Evolutionary conservation across 2,329 filamentous ascomycete species (phyloP).

Genomic region (Ophiostoma angusticollis): DNA sequence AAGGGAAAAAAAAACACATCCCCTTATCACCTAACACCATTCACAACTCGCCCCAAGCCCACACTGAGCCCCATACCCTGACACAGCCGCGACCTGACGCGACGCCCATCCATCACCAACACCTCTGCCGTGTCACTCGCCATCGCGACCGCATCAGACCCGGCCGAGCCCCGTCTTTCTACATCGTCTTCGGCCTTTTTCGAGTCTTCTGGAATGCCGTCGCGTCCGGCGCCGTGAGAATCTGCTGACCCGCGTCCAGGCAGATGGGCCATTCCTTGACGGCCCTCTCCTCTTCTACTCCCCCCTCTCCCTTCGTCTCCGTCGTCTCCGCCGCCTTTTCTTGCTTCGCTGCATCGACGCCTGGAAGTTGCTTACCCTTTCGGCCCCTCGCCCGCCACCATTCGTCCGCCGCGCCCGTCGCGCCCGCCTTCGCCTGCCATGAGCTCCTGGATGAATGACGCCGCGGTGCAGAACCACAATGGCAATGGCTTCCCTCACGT

Average conservation of each 20-base stretch:
- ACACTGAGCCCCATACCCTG: slow-evolving; percentile 21
- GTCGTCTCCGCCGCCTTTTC: slow-evolving; percentile 1
- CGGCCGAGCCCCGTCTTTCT: too few relatives aligned
- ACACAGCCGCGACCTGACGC: slow-evolving; percentile 30
- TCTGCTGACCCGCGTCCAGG: slow-evolving; percentile 28
- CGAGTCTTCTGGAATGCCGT: slow-evolving; percentile 29
- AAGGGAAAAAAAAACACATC: background rate
- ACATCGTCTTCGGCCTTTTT: slow-evolving; percentile 9
- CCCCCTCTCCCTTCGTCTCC: background rate
- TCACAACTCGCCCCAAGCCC: slow-evolving; percentile 12
- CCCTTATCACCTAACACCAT: slow-evolving; percentile 6
- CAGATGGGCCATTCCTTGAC: slow-evolving; percentile 28
- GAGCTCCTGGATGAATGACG: slow-evolving; percentile 63
- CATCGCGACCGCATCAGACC: slow-evolving; percentile 22
- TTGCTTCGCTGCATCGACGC: too few relatives aligned
- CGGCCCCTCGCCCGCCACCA: slow-evolving; percentile 21
- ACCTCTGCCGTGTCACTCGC: slow-evolving; percentile 34
- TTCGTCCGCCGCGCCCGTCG: too few relatives aligned
- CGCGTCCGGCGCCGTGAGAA: slow-evolving; percentile 24
- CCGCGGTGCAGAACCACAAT: slow-evolving; percentile 56
- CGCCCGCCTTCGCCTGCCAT: slow-evolving; percentile 27
- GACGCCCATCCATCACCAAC: slow-evolving; percentile 29
- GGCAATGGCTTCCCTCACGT: slow-evolving; percentile 55
- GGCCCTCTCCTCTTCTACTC: background rate
- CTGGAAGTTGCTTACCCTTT: slow-evolving; percentile 3